Base-by-base conservation (phyloP, 2,329 filamentous ascomycete species). In the Fusarium papillatum region DNA sequence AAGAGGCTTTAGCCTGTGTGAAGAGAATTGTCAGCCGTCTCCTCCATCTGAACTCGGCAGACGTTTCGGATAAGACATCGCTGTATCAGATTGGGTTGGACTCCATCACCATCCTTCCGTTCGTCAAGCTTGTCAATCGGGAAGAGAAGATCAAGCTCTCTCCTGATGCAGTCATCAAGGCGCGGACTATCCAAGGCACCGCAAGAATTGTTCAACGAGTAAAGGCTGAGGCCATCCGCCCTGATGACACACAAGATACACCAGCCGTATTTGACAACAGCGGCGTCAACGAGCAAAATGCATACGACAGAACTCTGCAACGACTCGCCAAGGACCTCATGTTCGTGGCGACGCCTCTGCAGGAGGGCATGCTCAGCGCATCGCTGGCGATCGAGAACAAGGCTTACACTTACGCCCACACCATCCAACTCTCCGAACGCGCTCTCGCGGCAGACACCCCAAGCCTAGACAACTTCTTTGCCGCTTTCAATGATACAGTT, bases 301-400 rank as follows among this genome's bases (percentile, higher is more conserved):
- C 13, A 4, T 66, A 66, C 17, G 50, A 66, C 64, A 13, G 36
- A 7, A 43, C 36, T 13, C 46, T 74, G 2, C 46, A 50, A 17
- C 41, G 24, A 5, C 60, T 74, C 13, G 68, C 72, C 2, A 69
- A 31, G 5, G 65, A 62, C 13, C 55, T 74, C 2, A 65, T 74
- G 60, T 74, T 74, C 10, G 7, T 75, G 1, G 68, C 72, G 7
- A 74, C 72, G 0, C 72, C 72, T 0, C 68, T 74, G 0, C 72
- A 74, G 29, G 72, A 75, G 10, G 68, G 72, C 4, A 74, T 74
- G 72, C 64, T 74, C 1, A 74, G 72, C 6, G 72, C 72, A 11
- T 75, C 72, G 0, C 5, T 74, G 0, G 55, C 72, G n/a, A 65
- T 66, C 3, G 60, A 31, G 2, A 26, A 57, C 9, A 38, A 75